Evolutionary conservation across 345 rosid species (phyloP).

Genomic region (Pseudoturritis turrita): DNA sequence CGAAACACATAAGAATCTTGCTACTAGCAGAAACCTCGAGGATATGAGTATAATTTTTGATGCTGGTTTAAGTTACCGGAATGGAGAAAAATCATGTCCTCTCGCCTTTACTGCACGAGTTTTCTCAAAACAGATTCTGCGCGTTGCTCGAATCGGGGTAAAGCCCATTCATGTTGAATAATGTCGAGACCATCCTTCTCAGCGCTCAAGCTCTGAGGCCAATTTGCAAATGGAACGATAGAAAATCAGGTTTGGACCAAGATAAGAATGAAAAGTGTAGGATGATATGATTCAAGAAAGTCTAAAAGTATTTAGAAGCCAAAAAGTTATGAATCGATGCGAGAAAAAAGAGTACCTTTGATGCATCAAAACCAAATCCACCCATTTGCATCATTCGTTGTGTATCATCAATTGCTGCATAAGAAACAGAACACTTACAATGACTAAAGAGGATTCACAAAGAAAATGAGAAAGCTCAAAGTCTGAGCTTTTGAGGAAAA

Average conservation of each 20-base stretch:
- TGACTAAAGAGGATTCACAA: neutral
- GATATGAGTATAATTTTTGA: no score
- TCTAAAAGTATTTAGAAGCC: neutral
- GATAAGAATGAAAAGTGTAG: neutral
- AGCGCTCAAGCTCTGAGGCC: conserved; percentile 69
- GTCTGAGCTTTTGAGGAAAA: neutral
- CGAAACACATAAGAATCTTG: neutral
- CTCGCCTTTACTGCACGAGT: conserved; percentile 41
- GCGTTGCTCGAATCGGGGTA: conserved; percentile 79
- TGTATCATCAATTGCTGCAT: conserved; percentile 82
- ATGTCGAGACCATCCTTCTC: conserved; percentile 79
- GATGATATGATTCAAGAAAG: neutral
- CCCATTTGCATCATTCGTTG: conserved; percentile 99
- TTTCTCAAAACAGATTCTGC: conserved; percentile 79
- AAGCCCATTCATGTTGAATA: conserved; percentile 64
- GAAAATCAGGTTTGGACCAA: conserved; percentile 8
- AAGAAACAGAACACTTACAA: conserved; percentile 4
- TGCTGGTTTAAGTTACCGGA: neutral
- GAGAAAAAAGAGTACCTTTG: conserved; percentile 48
- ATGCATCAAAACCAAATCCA: conserved; percentile 89
- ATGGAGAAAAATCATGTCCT: neutral
- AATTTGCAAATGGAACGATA: neutral
- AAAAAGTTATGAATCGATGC: neutral
- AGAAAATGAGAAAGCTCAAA: neutral
- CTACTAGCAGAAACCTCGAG: no score